Evolutionary conservation across 2,329 filamentous ascomycete species (phyloP), one percentile per base, ranked within the genome.

Genomic region (Bipolaris cookei): DNA sequence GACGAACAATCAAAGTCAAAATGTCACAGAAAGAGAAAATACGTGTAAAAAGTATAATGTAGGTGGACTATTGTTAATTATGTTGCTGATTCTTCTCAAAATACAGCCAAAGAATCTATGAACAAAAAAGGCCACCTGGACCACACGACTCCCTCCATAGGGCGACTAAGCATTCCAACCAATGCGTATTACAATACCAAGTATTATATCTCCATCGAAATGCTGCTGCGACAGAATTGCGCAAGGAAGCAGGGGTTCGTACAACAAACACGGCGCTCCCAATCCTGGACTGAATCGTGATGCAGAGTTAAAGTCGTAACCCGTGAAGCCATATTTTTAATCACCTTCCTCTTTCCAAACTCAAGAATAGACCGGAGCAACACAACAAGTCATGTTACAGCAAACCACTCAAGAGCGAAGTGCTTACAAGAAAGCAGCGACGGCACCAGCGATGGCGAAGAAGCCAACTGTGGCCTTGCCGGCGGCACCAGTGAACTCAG

Each of bases 391-490:
- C 50, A 44, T 25, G 34, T 3, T 54, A 48, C 47, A 48, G 35
- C 55, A 43, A 43, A 59, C 63, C 64, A 54, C 56, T 57, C 52
- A 61, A 63, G 59, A 59, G 52, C 51, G 54, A 66, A 38, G 50
- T 35, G 63, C 64, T 75, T 76, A 77, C 72, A 77, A 73, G 69
- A 76, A 69, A 70, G 73, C 73, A 62, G 70, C 74, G 50, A 72
- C 80, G 63, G 82, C 76, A 76, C 80, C 83, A 69, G 83, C 77
- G 65, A 85, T 74, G 71, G 80, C 82, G 57, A 81, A 79, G 61
- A 86, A 76, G 67, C 80, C 81, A 57, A 80, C 82, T 70, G 81
- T 82, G 59, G 76, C 77, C 76, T 82, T 80, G 71, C 77, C 76
- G 68, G 81, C 82, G 68, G 80, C 83, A 54, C 82, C 83, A 57